Evolutionary conservation across 2,329 filamentous ascomycete species (phyloP), one percentile per base, ranked within the genome.

Genomic region (Colletotrichum orchidophilum): DNA sequence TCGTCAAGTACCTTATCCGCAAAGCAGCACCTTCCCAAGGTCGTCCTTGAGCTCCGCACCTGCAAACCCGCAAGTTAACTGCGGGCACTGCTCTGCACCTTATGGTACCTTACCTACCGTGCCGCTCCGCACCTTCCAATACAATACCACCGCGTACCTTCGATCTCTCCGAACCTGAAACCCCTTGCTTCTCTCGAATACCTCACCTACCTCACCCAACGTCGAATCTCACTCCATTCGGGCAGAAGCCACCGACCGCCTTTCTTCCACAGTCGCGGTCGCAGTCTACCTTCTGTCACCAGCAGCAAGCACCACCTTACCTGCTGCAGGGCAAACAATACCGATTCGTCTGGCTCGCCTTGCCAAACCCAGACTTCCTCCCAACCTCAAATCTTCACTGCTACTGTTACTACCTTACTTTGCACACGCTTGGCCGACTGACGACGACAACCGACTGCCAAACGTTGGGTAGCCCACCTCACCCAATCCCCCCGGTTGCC

Each of bases 81-180:
- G 49, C n/a, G n/a, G n/a, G n/a, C 50, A 63, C 49, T 27, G 21
- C 49, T 46, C 59, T 24, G 46, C 59, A 62, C 46, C n/a, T 13
- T 46, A 60, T 33, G 15, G 33, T 5, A 49, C 39, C 26, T 33
- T 50, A 46, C 49, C 31, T 50, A 4, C 42, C 49, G 58, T 18
- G n/a, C 39, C 39, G 18, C 33, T 9, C 33, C 8, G 33, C 39
- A 46, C 39, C 39, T 46, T 46, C 39, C 39, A 46, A 21, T 46
- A 46, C 39, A 46, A 46, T 46, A 46, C 39, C 39, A 50, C 27
- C 33, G 46, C 26, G 42, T 61, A 39, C 39, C n/a, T 68, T 59
- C 63, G 71, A 73, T 71, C 71, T 63, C 66, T 67, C 68, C 67
- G 67, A 71, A 73, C 59, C 71, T 67, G 67, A 73, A 73, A 71